Evolutionary conservation across 139 green algal species (phyloP).

Genomic region (Chlamydomonas sphaeroides): DNA sequence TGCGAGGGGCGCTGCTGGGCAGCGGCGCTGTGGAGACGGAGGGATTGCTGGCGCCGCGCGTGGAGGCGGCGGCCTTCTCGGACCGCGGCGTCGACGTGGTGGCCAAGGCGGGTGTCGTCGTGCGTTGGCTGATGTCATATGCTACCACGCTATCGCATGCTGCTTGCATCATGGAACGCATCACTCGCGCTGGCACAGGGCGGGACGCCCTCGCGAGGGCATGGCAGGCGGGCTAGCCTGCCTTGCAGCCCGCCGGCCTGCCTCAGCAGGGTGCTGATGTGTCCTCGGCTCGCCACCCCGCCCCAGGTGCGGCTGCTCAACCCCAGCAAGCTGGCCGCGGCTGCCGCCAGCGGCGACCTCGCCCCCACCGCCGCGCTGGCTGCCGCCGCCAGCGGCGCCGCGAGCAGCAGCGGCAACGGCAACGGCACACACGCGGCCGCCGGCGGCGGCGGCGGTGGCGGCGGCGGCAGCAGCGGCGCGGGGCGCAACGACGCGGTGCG

Average conservation of each 20-base stretch:
- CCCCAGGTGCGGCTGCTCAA: neutral
- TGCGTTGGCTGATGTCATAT: neutral
- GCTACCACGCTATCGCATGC: too few species aligned
- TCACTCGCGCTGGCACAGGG: too few species aligned
- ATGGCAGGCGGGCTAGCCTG: too few species aligned
- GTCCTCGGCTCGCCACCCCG: neutral
- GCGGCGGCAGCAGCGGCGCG: neutral
- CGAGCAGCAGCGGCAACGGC: neutral
- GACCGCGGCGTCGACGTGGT: conserved; percentile 15
- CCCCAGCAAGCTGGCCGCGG: neutral
- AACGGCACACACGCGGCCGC: neutral
- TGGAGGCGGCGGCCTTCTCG: neutral
- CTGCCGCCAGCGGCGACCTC: neutral
- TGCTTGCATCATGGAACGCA: too few species aligned
- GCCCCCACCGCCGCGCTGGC: too few species aligned
- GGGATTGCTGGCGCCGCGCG: conserved; percentile 9
- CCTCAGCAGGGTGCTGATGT: too few species aligned
- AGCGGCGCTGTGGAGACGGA: conserved; percentile 20
- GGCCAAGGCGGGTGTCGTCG: neutral
- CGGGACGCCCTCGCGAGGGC: too few species aligned
- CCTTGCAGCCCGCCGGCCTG: too few species aligned
- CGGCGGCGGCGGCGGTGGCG: neutral
- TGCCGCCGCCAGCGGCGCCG: neutral
- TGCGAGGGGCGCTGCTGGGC: neutral
- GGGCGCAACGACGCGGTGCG: neutral